Conservation (phyloP, 495 filamentous ascomycete genomes). For the Viridothelium virens region DNA sequence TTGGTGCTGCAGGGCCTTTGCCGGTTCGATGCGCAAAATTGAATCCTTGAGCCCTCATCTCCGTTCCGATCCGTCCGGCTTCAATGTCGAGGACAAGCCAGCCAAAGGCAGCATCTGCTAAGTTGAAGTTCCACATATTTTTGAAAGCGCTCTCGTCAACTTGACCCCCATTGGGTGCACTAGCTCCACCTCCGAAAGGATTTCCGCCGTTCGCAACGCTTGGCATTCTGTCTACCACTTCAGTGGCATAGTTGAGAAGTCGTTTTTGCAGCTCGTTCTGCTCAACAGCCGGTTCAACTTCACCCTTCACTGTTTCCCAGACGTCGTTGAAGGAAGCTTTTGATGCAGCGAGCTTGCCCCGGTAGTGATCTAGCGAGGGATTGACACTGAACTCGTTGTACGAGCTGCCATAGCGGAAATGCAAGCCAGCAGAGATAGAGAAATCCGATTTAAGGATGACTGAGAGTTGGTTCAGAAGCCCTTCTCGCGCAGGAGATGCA, state of each 20-base stretch:
- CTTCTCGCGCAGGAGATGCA: slow-evolving; percentile 92
- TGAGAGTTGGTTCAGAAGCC: slow-evolving; percentile 94
- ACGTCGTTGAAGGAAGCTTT: slow-evolving; percentile 99
- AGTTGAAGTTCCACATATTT: slow-evolving; percentile 99
- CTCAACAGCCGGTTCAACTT: slow-evolving; percentile 86
- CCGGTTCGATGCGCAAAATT: slow-evolving; percentile 90
- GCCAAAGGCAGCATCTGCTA: slow-evolving; percentile 95
- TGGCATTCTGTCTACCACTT: slow-evolving; percentile 94
- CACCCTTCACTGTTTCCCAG: slow-evolving; percentile 95
- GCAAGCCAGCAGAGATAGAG: slow-evolving; percentile 92
- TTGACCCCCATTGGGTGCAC: slow-evolving; percentile 69
- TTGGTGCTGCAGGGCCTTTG: slow-evolving; percentile 43
- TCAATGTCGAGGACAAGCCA: slow-evolving; percentile 93
- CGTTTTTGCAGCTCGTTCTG: slow-evolving; percentile 90
- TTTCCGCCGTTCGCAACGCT: slow-evolving; percentile 87
- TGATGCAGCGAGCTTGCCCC: slow-evolving; percentile 97
- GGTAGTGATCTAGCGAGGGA: slow-evolving; percentile 94
- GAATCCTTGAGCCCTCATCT: slow-evolving; percentile 98
- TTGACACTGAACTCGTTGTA: slow-evolving; percentile 99
- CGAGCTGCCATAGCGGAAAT: slow-evolving; percentile 97
- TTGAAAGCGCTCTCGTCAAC: slow-evolving; percentile 99
- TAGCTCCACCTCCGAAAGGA: slow-evolving; percentile 81
- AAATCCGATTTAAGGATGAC: slow-evolving; percentile 98
- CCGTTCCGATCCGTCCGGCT: slow-evolving; percentile 87
- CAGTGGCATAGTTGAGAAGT: slow-evolving; percentile 78